These are phyloP conservation scores for Perilla frutescens DNA, from an alignment of 257 asterid species.

Conservation along the genomic window DNA sequence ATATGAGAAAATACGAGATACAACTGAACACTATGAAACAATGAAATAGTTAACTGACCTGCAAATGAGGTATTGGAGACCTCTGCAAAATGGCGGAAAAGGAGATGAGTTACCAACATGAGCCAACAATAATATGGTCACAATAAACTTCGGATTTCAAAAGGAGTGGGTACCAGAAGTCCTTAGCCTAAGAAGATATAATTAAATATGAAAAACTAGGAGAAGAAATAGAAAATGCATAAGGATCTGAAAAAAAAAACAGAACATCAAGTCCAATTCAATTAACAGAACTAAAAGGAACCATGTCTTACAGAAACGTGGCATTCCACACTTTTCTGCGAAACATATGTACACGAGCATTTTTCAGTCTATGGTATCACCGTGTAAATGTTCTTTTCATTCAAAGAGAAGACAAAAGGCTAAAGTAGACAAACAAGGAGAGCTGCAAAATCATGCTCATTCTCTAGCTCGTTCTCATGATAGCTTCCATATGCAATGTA, in stretches of 20 bases:
- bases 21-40: not conserved
- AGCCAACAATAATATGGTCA: conserved; percentile 7
- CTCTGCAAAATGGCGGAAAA: conserved; percentile 38
- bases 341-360: not conserved
- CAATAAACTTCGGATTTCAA: conserved; percentile 6
- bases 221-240: not conserved
- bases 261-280: too few species aligned
- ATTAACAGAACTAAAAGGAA: not conserved
- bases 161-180: not conserved
- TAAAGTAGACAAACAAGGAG: not conserved
- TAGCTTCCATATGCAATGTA: not conserved
- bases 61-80: conserved; percentile 37
- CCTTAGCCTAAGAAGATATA: not conserved
- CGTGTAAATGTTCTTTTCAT: not conserved
- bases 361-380: conserved; percentile 5
- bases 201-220: not conserved
- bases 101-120: conserved; percentile 28
- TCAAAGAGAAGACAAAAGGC: conserved; percentile 4
- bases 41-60: conserved; percentile 38
- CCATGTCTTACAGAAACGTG: not conserved
- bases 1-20: not conserved
- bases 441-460: not conserved
- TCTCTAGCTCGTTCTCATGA: not conserved
- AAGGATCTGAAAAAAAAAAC: not conserved
- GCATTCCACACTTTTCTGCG: not conserved